Conservation (phyloP, 2,329 filamentous ascomycete species). For the Fusarium xyrophilum region DNA sequence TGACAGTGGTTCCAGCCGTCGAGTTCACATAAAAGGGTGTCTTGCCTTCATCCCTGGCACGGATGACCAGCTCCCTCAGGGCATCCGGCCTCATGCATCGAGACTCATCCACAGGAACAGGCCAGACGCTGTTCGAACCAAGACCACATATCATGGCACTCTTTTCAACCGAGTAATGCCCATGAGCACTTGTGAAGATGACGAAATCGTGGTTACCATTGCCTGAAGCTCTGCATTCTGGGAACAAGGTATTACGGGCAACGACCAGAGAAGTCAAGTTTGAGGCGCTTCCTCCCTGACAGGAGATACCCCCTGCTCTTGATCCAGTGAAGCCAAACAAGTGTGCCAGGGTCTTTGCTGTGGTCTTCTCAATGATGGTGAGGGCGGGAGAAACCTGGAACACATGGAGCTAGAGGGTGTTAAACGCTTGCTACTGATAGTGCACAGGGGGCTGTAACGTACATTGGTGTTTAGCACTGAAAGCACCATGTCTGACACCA, state of each 20-base stretch:
- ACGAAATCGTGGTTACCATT: conserved; percentile 73
- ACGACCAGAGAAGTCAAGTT: conserved; percentile 87
- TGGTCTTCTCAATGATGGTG: conserved; percentile 86
- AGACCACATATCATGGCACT: conserved; percentile 90
- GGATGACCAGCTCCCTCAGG: conserved; percentile 67
- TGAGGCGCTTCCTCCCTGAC: conserved; percentile 83
- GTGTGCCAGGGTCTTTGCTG: conserved; percentile 72
- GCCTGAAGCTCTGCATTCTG: conserved; percentile 75
- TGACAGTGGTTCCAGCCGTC: conserved; percentile 91
- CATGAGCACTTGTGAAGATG: conserved; percentile 86
- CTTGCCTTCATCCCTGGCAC: conserved; percentile 70
- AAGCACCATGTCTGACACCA: conserved; percentile 84
- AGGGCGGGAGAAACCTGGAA: conserved; percentile 92
- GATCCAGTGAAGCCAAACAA: conserved; percentile 79
- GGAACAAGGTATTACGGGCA: conserved; percentile 85
- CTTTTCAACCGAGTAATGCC: conserved; percentile 95
- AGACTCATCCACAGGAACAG: conserved; percentile 73
- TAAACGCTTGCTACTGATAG: background rate
- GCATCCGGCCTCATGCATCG: conserved; percentile 75
- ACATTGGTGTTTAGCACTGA: conserved; percentile 90
- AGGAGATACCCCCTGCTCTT: conserved; percentile 75
- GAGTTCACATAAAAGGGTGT: conserved; percentile 95
- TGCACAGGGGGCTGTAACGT: conserved; percentile 41
- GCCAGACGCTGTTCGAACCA: conserved; percentile 74
- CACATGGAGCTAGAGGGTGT: conserved; percentile 64